phyloP scores from a whole-genome alignment of 305 asterid genomes.

The Fraxinus platypoda region DNA sequence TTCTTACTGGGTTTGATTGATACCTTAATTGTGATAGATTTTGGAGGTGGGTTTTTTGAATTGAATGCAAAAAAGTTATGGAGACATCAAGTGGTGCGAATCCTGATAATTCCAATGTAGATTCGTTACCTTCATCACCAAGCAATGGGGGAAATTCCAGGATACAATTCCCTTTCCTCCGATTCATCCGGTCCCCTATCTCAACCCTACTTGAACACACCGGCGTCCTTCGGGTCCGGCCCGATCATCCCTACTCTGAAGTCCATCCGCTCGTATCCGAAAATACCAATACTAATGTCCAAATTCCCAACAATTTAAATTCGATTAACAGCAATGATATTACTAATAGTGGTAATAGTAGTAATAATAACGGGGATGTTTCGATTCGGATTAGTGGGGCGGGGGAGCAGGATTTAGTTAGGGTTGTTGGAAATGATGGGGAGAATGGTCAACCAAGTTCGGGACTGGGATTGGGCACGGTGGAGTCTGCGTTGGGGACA shows the following conservation, averaged over 20 bases:
- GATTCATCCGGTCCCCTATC: conserved; percentile 67
- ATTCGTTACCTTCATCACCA: conserved; percentile 26
- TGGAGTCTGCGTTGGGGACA: conserved; percentile 29
- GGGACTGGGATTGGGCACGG: conserved; percentile 39
- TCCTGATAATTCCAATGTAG: conserved; percentile 30
- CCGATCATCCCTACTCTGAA: conserved; percentile 47
- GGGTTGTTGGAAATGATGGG: conserved; percentile 21
- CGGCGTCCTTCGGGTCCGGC: conserved; percentile 54
- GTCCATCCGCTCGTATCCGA: conserved; percentile 36
- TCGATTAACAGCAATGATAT: conserved; percentile 22
- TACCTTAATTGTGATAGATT: neutral
- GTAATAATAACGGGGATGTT: conserved; percentile 52
- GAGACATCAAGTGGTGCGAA: conserved; percentile 26
- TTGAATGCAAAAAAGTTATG: conserved; percentile 16
- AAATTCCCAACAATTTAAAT: conserved; percentile 26
- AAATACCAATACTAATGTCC: conserved; percentile 25
- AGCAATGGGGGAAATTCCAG: conserved; percentile 29
- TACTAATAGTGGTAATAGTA: conserved; percentile 10
- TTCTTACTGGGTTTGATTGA: neutral
- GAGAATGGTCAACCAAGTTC: conserved; percentile 13
- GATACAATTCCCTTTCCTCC: conserved; percentile 48
- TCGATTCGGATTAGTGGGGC: conserved; percentile 63
- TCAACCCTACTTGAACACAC: conserved; percentile 68
- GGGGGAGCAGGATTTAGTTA: conserved; percentile 42
- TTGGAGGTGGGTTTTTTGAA: conserved; percentile 5